Evolutionary conservation across 2,329 filamentous ascomycete species (phyloP).

Genomic region (Fusarium redolens): DNA sequence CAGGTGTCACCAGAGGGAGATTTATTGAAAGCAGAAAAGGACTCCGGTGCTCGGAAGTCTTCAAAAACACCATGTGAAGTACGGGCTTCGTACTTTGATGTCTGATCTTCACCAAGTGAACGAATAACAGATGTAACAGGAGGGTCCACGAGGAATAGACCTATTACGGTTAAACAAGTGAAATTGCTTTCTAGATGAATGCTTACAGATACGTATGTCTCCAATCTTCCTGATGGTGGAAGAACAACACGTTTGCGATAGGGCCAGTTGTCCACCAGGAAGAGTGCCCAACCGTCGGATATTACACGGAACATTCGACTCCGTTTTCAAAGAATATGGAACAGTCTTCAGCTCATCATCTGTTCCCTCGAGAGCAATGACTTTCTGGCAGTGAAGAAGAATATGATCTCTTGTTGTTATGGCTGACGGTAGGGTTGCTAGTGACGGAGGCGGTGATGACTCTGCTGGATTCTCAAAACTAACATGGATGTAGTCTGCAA

Average conservation of each 20-base stretch:
- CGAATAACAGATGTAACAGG: neutral
- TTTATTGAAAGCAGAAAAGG: rapidly evolving
- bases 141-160: rapidly evolving
- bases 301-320: rapidly evolving
- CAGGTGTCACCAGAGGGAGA: rapidly evolving
- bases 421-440: rapidly evolving
- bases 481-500: neutral
- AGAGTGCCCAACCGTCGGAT: rapidly evolving
- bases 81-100: rapidly evolving
- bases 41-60: neutral
- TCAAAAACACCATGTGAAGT: rapidly evolving
- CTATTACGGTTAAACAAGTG: neutral
- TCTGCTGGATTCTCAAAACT: neutral
- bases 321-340: rapidly evolving
- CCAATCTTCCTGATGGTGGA: rapidly evolving
- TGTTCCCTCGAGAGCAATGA: rapidly evolving
- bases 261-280: neutral
- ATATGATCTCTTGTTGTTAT: neutral
- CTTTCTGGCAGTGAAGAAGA: neutral
- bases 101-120: rapidly evolving
- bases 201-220: neutral
- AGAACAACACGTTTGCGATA: neutral
- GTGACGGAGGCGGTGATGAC: rapidly evolving
- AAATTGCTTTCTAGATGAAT: rapidly evolving
- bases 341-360: rapidly evolving